Percentiles rank a stretch among this genome's conserved stretches.
Conservation (phyloP, 352 stramenopile genomes). For the Phytopythium cucurbitacearum region DNA sequence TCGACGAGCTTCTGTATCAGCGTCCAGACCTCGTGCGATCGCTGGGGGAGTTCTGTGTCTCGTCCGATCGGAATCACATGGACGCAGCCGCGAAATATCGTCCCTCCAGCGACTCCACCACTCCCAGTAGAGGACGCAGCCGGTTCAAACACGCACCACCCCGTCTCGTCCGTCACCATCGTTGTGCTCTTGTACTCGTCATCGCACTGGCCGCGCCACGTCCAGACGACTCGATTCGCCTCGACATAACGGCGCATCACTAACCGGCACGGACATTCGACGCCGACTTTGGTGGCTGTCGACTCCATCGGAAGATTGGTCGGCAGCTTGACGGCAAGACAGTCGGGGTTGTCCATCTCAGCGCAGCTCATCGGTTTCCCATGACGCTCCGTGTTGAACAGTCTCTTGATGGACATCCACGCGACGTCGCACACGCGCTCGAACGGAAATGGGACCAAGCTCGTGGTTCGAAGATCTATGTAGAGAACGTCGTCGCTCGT, state of each 20-base stretch:
- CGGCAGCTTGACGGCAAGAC: slow-evolving; percentile 1
- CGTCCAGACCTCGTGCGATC: not conserved
- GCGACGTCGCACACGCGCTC: not conserved
- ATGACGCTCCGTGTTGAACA: not conserved
- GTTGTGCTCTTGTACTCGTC: not conserved
- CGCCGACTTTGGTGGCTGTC: not conserved
- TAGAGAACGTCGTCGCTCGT: not conserved
- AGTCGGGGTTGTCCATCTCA: not conserved
- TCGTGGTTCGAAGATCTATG: slow-evolving; percentile 2
- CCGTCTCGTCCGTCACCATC: slow-evolving; percentile 5
- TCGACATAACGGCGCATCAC: slow-evolving; percentile 2
- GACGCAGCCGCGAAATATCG: not conserved
- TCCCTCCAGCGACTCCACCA: not conserved
- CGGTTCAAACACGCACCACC: slow-evolving; percentile 4
- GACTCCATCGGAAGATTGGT: not conserved
- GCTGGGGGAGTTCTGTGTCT: too few species aligned
- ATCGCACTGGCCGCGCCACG: not conserved
- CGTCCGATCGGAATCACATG: not conserved
- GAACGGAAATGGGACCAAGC: slow-evolving; percentile 6
- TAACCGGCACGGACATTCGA: not conserved
- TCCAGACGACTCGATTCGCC: not conserved
- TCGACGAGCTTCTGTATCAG: not conserved
- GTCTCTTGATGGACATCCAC: not conserved
- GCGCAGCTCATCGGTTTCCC: not conserved
- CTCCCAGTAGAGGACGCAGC: too few species aligned